Conservation (phyloP, 2,329 filamentous ascomycete genomes). For the Colletotrichum sansevieriae region DNA sequence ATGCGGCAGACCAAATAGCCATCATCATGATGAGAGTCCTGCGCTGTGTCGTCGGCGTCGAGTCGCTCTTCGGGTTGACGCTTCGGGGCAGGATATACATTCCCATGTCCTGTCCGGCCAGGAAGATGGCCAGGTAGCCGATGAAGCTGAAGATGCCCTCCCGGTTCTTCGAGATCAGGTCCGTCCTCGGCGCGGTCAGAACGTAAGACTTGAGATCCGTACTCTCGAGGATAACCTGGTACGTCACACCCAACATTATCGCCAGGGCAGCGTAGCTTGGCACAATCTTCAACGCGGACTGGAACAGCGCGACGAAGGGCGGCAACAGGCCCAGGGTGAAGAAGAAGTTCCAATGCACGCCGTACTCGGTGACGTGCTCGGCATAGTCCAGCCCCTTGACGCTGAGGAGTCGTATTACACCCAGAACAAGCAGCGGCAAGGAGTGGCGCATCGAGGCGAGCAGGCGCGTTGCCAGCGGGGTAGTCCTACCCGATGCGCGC, state of each 20-base stretch:
- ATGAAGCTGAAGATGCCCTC: conserved; percentile 96
- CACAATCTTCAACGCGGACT: conserved; percentile 76
- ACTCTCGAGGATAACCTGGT: conserved; percentile 81
- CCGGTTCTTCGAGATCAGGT: conserved; percentile 88
- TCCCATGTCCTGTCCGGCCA: conserved; percentile 87
- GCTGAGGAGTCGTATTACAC: conserved; percentile 83
- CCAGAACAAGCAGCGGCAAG: conserved; percentile 83
- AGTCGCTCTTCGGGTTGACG: conserved; percentile 57
- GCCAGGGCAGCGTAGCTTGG: conserved; percentile 84
- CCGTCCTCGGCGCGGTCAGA: conserved; percentile 81
- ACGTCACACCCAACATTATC: conserved; percentile 74
- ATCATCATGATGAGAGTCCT: conserved; percentile 74
- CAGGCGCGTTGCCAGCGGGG: conserved; percentile 70
- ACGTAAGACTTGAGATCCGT: conserved; percentile 87
- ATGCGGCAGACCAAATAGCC: conserved; percentile 73
- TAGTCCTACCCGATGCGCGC: conserved; percentile 63
- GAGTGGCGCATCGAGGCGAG: conserved; percentile 81
- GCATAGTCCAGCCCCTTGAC: conserved; percentile 97
- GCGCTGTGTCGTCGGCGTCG: conserved; percentile 61
- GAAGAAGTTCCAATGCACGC: conserved; percentile 99
- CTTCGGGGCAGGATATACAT: conserved; percentile 80
- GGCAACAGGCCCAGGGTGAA: conserved; percentile 92
- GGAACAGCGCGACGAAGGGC: conserved; percentile 88
- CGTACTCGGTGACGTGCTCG: conserved; percentile 97
- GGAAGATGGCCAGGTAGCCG: conserved; percentile 94